These are phyloP conservation scores for Scopulariopsis brevicaulis DNA, from an alignment of 2,329 filamentous ascomycete species.

Conservation along the genomic window DNA sequence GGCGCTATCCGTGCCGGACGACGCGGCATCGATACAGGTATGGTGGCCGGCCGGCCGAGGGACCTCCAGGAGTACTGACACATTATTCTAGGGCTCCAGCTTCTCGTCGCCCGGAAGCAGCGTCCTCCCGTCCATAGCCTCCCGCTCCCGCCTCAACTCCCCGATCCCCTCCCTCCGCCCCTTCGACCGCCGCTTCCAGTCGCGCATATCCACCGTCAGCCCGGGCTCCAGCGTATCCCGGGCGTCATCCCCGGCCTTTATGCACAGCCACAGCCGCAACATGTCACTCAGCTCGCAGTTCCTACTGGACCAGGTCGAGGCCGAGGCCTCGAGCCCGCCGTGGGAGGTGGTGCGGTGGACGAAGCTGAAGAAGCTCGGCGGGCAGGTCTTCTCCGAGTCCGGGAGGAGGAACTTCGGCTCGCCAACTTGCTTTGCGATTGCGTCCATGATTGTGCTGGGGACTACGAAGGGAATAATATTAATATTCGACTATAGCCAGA, in stretches of 20 bases:
- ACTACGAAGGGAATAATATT: constrained; percentile 91
- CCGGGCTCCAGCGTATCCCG: constrained; percentile 39
- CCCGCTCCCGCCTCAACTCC: constrained; percentile 52
- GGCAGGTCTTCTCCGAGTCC: constrained; percentile 82
- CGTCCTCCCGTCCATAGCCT: constrained; percentile 56
- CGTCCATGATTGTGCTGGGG: constrained; percentile 78
- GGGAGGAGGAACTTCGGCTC: constrained; percentile 87
- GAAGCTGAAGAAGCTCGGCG: constrained; percentile 77
- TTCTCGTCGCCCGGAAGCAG: constrained; percentile 64
- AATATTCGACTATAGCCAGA: constrained; percentile 96
- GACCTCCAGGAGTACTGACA: constrained; percentile 2
- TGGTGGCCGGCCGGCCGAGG: constrained; percentile 10
- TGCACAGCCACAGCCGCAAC: constrained; percentile 67
- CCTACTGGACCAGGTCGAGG: constrained; percentile 47
- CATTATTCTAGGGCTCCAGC: constrained; percentile 39
- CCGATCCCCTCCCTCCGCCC: constrained; percentile 79
- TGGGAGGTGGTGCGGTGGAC: constrained; percentile 99
- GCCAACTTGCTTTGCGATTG: constrained; percentile 81
- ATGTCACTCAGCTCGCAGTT: constrained; percentile 67
- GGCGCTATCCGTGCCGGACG: constrained; percentile 63
- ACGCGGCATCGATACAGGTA: constrained; percentile 76
- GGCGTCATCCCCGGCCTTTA: constrained; percentile 65
- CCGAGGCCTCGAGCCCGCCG: constrained; percentile 64
- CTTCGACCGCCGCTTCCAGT: constrained; percentile 91
- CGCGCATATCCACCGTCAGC: constrained; percentile 55